phyloP scores from a whole-genome alignment of 371 early-diverging fungal species.

The Saksenaea oblongispora region DNA sequence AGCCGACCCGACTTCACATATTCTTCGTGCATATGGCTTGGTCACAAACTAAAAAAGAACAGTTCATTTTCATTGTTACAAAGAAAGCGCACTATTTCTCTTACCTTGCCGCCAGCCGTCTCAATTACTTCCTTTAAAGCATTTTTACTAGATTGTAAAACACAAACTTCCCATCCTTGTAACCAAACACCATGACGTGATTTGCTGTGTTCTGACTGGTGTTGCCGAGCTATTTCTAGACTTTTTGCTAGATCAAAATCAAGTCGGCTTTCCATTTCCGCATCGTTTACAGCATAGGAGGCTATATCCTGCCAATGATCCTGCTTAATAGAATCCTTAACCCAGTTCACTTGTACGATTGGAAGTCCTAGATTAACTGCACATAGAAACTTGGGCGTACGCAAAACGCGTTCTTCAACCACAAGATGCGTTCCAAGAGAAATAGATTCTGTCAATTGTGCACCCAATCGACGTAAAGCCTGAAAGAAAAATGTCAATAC shows the following conservation, averaged over 20 bases:
- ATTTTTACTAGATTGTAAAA: slow-evolving; percentile 15
- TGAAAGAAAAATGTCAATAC: background rate
- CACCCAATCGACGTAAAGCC: slow-evolving; percentile 13
- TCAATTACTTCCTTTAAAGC: slow-evolving; percentile 17
- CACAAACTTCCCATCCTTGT: slow-evolving; percentile 14
- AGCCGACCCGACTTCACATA: no score
- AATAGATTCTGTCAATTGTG: slow-evolving; percentile 10
- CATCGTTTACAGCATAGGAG: slow-evolving; percentile 15
- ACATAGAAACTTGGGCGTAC: slow-evolving; percentile 27
- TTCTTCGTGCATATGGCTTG: no score
- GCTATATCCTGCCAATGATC: slow-evolving; percentile 7
- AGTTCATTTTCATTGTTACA: no score
- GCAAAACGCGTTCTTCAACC: slow-evolving; percentile 10
- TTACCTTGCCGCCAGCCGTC: slow-evolving; percentile 25
- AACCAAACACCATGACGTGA: slow-evolving; percentile 16
- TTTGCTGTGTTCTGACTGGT: background rate
- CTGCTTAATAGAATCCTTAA: slow-evolving; percentile 7
- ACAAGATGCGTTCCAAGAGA: slow-evolving; percentile 16
- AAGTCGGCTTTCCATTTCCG: slow-evolving; percentile 11
- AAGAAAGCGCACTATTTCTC: no score
- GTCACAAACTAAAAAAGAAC: background rate
- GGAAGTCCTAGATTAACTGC: slow-evolving; percentile 26
- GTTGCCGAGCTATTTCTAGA: slow-evolving; percentile 7
- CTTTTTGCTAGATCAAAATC: slow-evolving; percentile 16
- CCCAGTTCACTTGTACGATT: slow-evolving; percentile 16